Evolutionary conservation across 148 eudicot species (phyloP).

Genomic region (Chenopodium album): DNA sequence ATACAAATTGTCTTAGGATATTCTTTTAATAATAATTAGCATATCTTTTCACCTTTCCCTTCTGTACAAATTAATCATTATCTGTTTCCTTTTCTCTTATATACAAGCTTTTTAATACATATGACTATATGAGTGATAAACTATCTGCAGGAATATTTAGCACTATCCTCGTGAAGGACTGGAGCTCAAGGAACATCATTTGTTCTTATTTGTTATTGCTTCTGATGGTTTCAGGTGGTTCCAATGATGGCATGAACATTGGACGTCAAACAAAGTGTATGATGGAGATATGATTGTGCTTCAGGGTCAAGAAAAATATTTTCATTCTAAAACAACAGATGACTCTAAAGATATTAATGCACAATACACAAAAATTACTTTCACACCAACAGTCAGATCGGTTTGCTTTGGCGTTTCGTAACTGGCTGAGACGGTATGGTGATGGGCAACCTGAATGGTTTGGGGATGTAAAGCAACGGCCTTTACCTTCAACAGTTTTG

Average conservation of each 20-base stretch:
- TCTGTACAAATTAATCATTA: background rate
- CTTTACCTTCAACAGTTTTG: slow-evolving; percentile 68
- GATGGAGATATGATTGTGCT: slow-evolving; percentile 99
- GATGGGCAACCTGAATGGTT: slow-evolving; percentile 95
- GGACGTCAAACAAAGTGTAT: slow-evolving; percentile 96
- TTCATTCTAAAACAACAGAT: slow-evolving; percentile 65
- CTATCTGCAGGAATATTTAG: background rate
- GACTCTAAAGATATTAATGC: slow-evolving; percentile 67
- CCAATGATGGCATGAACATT: slow-evolving; percentile 96
- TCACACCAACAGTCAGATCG: slow-evolving; percentile 99
- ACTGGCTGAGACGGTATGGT: slow-evolving; percentile 92
- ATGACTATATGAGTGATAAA: background rate
- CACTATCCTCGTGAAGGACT: background rate
- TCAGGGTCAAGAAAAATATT: slow-evolving; percentile 95
- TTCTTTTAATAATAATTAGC: background rate
- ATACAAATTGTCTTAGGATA: background rate
- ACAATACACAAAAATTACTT: slow-evolving; percentile 74
- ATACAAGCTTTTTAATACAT: background rate
- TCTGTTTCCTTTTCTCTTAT: too few species aligned
- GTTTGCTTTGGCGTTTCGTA: slow-evolving; percentile 83
- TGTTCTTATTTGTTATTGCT: background rate
- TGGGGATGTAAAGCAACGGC: slow-evolving; percentile 52
- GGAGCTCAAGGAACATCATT: background rate
- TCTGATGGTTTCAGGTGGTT: slow-evolving; percentile 51
- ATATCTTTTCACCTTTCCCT: background rate